Evolutionary conservation across 208 protist species (phyloP).

Genomic region (Leishmania braziliensis): DNA sequence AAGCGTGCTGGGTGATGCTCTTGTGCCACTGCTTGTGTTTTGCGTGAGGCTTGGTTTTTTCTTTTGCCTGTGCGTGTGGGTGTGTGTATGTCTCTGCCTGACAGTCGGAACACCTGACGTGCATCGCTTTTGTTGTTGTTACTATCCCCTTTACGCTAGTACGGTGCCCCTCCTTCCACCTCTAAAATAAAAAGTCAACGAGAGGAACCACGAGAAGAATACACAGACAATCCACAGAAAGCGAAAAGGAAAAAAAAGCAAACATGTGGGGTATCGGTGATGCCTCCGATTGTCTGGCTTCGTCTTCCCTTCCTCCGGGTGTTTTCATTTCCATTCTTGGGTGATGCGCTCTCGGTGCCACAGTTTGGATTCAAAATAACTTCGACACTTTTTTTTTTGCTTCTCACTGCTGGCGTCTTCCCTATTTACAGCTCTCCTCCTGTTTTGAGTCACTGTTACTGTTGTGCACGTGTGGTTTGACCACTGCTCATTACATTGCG

Average conservation of each 20-base stretch:
- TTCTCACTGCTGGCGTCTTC: neutral
- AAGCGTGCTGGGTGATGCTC: neutral
- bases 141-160: neutral
- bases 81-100: neutral
- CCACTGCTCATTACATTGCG: neutral
- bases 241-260: neutral
- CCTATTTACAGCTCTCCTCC: neutral
- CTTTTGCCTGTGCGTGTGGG: too few species aligned
- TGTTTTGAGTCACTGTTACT: neutral
- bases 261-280: neutral
- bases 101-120: neutral
- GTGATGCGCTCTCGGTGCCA: slow-evolving; percentile 1
- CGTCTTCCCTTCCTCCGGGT: neutral
- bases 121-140: neutral
- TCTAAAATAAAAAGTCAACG: neutral
- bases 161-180: neutral
- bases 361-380: neutral
- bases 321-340: neutral
- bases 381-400: neutral
- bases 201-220: neutral
- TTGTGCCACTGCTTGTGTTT: neutral
- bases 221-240: neutral
- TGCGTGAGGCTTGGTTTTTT: neutral
- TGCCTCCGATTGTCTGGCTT: neutral
- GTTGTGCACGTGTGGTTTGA: neutral